Percentiles rank a stretch among this genome's conserved stretches.
Conservation (phyloP, 345 rosid genomes). For the Syzygium oleosum region DNA sequence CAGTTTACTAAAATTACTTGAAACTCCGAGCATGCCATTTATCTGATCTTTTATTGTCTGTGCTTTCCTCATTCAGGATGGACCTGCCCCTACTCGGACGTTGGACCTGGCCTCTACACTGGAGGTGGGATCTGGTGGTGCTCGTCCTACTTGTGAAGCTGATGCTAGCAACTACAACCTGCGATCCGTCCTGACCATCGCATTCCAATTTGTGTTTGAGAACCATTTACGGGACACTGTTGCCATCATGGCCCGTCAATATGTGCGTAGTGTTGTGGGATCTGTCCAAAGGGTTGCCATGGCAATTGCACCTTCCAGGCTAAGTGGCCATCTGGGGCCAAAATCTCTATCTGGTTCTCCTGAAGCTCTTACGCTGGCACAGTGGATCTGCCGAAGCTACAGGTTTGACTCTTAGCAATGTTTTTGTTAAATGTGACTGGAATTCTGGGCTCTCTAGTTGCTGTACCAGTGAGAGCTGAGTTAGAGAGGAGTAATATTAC, state of each 20-base stretch:
- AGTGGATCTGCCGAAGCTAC: slow-evolving; percentile 80
- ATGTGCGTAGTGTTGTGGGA: slow-evolving; percentile 75
- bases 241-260: slow-evolving; percentile 96
- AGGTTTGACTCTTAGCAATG: slow-evolving; percentile 28
- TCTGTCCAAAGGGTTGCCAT: slow-evolving; percentile 97
- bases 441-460: not conserved
- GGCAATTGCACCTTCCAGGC: slow-evolving; percentile 77
- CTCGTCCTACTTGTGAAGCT: slow-evolving; percentile 47
- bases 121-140: slow-evolving; percentile 54
- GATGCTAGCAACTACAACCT: slow-evolving; percentile 47
- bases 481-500: not conserved
- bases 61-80: slow-evolving; percentile 33
- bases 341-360: slow-evolving; percentile 77
- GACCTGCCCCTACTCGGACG: slow-evolving; percentile 55
- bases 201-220: slow-evolving; percentile 87
- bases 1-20: not conserved
- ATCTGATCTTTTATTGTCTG: not conserved
- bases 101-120: slow-evolving; percentile 87
- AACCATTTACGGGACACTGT: slow-evolving; percentile 74
- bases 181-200: slow-evolving; percentile 87
- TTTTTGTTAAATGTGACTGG: not conserved
- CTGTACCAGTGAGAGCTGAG: not conserved
- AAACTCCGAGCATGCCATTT: not conserved
- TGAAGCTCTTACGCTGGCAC: slow-evolving; percentile 85
- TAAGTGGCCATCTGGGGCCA: slow-evolving; percentile 31